These are phyloP conservation scores for Ceratocystis diversiconidia DNA, from an alignment of 2,329 filamentous ascomycete genomes.

Conservation along the genomic window DNA sequence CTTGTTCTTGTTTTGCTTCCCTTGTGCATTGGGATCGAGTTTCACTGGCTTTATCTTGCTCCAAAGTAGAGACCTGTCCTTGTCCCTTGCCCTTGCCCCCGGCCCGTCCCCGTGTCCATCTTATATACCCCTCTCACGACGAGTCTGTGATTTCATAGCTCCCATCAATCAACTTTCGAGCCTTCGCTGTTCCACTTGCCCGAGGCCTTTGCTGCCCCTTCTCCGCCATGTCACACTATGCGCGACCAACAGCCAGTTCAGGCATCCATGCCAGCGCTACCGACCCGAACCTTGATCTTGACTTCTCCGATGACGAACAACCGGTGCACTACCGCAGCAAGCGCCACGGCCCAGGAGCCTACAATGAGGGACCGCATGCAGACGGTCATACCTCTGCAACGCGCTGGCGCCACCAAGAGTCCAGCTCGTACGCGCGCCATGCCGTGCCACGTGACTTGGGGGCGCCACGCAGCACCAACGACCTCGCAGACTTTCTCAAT, in stretches of 20 bases:
- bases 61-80: constrained; percentile 3
- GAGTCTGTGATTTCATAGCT: background rate
- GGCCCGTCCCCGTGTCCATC: background rate
- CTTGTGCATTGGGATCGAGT: background rate
- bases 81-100: background rate
- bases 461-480: constrained; percentile 31
- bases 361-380: constrained; percentile 19
- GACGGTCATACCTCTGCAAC: constrained; percentile 36
- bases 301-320: constrained; percentile 22
- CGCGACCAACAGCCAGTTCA: background rate
- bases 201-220: background rate
- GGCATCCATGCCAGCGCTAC: background rate
- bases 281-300: background rate
- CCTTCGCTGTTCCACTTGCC: background rate
- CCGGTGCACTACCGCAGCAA: constrained; percentile 21
- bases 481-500: constrained; percentile 44
- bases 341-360: background rate
- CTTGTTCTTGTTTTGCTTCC: background rate
- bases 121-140: background rate
- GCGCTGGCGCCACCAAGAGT: constrained; percentile 52
- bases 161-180: background rate
- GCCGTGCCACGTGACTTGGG: constrained; percentile 32
- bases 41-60: background rate
- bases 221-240: background rate
- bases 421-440: constrained; percentile 38